Base-by-base conservation (phyloP, 768 basidiomycete genomes). In the Panaeolus papilionaceus region DNA sequence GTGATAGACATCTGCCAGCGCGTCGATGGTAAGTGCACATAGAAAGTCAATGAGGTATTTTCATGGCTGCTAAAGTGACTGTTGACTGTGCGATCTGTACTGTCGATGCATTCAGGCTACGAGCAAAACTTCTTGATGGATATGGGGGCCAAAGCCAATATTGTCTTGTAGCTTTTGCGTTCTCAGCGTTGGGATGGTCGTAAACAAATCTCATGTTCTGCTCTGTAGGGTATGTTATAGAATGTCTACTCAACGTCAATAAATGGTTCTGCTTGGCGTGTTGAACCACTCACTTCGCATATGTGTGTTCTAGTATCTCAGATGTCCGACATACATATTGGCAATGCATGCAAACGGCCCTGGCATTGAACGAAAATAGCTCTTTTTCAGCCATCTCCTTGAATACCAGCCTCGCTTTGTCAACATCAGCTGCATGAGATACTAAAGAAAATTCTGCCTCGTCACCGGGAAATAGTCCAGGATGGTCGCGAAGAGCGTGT, bases 381-480 rank as follows among this genome's bases (percentile, higher is more conserved):
- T 49, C 47, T 23, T 49, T 49, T 26, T 49, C 47, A 23, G 20
- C 23, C 47, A 49, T 49, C 47, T 49, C 47, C 10, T 49, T 49
- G 11, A 49, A 49, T 26, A 49, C 47, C 47, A 49, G 16, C 20
- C 47, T 49, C 20, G 47, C 47, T 23, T 49, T 49, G 20, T 49
- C 47, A 20, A 12, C 47, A 49, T 49, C 47, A 3, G 20, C 20
- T 49, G 4, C 23, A 12, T 7, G 20, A 4, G 47, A 18, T 20
- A 49, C 47, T 7, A 49, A 12, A 8, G 47, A 20, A 49, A 49
- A 49, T 7, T 49, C 47, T 26, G 47, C 47, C 4, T 49, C 20
- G 16, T 49, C 6, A 6, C 20, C 47, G 2, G 47, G 7, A 23
- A 49, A 23, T 12, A 49, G 47, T 23, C 47, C 47, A 49, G 7